phyloP scores from a whole-genome alignment of 805 yeast species.

The Candida gorgasii region DNA sequence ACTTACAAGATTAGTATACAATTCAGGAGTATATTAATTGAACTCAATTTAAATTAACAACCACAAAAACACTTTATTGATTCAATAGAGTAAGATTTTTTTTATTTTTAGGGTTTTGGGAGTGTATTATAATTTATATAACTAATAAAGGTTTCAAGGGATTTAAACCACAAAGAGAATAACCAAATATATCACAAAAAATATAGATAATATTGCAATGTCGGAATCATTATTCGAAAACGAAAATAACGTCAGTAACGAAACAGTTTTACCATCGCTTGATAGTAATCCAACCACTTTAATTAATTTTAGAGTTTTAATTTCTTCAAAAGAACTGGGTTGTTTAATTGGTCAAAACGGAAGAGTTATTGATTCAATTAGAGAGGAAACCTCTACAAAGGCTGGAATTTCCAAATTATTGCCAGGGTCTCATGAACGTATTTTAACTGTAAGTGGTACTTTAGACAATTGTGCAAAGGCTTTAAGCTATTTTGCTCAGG shows the following conservation, averaged over 20 bases:
- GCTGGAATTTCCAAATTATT: conserved; percentile 85
- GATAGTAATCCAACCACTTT: conserved; percentile 28
- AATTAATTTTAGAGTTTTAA: conserved; percentile 55
- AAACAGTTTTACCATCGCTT: conserved; percentile 12
- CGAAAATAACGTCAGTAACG: conserved; percentile 1
- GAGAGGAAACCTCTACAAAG: conserved; percentile 74
- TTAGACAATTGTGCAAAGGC: conserved; percentile 70
- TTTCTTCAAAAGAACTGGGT: conserved; percentile 86
- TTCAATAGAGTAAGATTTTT: background rate
- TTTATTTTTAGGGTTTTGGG: conserved; percentile 6
- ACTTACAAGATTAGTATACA: background rate
- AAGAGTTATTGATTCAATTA: conserved; percentile 67
- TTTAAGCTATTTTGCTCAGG: conserved; percentile 65
- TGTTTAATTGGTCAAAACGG: conserved; percentile 88
- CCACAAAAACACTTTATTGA: background rate
- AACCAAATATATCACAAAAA: background rate
- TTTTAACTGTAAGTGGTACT: conserved; percentile 75
- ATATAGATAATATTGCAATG: conserved; percentile 4
- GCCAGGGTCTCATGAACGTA: conserved; percentile 80
- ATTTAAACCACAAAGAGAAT: background rate
- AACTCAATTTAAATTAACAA: background rate
- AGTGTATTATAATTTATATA: conserved; percentile 6
- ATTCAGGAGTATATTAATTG: background rate
- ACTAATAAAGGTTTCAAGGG: too few relatives aligned
- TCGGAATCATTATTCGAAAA: conserved; percentile 24